phyloP scores from a whole-genome alignment of 805 yeast species.

The Candida caryicola region DNA sequence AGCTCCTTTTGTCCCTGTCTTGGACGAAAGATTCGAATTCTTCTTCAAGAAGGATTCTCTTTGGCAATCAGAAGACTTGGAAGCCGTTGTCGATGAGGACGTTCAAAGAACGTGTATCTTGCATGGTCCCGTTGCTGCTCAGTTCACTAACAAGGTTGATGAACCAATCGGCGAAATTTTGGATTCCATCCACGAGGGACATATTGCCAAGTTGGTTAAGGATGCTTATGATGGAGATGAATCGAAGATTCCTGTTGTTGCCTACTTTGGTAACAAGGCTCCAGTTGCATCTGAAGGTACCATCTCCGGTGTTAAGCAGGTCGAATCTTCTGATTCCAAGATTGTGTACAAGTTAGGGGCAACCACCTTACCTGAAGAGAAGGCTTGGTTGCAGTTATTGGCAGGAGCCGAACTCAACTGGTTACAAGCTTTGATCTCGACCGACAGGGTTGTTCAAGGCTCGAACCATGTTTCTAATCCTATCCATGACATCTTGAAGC shows the following conservation, averaged over 20 bases:
- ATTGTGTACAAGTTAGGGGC: slow-evolving; percentile 40
- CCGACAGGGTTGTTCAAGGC: slow-evolving; percentile 82
- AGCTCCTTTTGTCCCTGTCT: slow-evolving; percentile 93
- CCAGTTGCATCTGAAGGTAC: slow-evolving; percentile 26
- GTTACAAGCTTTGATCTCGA: slow-evolving; percentile 86
- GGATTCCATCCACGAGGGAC: slow-evolving; percentile 88
- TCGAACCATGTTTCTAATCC: slow-evolving; percentile 77
- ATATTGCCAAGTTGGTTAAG: slow-evolving; percentile 63
- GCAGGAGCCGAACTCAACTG: slow-evolving; percentile 80
- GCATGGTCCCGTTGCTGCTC: slow-evolving; percentile 98
- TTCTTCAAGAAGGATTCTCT: slow-evolving; percentile 98
- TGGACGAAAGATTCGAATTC: slow-evolving; percentile 90
- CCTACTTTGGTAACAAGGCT: slow-evolving; percentile 74
- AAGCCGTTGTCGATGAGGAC: slow-evolving; percentile 92
- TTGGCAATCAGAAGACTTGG: slow-evolving; percentile 98
- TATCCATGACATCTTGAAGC: slow-evolving; percentile 74
- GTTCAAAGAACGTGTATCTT: slow-evolving; percentile 98
- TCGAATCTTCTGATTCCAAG: slow-evolving; percentile 24
- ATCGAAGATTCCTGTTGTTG: slow-evolving; percentile 78
- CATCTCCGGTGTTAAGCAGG: slow-evolving; percentile 36
- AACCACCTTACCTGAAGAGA: slow-evolving; percentile 23
- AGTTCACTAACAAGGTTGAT: slow-evolving; percentile 77
- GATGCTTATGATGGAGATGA: slow-evolving; percentile 72
- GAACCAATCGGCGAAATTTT: slow-evolving; percentile 91
- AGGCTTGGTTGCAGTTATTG: slow-evolving; percentile 71